Percentiles rank a stretch among this genome's conserved stretches.
Evolutionary conservation across 2,329 filamentous ascomycete species (phyloP).

Genomic region (Colletotrichum sp.): DNA sequence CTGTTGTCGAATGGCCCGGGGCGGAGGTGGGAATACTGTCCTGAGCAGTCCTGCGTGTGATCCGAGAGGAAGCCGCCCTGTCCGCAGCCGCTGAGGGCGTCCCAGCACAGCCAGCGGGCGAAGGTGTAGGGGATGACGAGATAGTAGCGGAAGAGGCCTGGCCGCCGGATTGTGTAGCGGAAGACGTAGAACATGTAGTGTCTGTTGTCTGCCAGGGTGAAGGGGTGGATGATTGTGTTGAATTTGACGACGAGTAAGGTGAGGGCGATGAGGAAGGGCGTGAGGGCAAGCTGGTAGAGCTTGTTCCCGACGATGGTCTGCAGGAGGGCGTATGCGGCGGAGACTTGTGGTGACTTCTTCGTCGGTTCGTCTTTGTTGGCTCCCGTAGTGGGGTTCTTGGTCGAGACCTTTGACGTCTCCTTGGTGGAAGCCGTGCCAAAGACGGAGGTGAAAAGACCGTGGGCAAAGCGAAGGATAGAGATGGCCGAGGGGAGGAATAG

Average conservation of each 20-base stretch:
- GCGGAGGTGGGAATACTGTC: background rate
- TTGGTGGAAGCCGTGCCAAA: background rate
- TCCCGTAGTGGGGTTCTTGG: background rate
- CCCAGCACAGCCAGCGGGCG: constrained; percentile 72
- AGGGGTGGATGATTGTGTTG: constrained; percentile 96
- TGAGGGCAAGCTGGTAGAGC: constrained; percentile 32
- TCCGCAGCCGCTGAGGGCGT: constrained; percentile 58
- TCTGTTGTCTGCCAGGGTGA: constrained; percentile 93
- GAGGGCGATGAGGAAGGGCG: constrained; percentile 35
- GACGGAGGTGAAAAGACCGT: background rate
- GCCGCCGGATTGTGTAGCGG: constrained; percentile 75
- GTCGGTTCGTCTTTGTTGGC: background rate
- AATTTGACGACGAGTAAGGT: constrained; percentile 64
- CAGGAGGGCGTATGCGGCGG: background rate
- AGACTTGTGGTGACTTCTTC: background rate
- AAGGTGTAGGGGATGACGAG: constrained; percentile 74
- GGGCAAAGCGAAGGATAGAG: constrained; percentile 28
- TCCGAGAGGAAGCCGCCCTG: background rate
- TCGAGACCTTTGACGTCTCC: background rate
- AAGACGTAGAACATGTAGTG: constrained; percentile 99
- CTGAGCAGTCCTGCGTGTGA: constrained; percentile 3
- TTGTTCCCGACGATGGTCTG: constrained; percentile 25
- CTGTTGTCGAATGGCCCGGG: constrained; percentile 30
- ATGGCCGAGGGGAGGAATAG: constrained; percentile 64
- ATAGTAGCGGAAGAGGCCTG: constrained; percentile 67